phyloP scores from a whole-genome alignment of 2,329 filamentous ascomycete genomes.

The Trichoderma gracile region DNA sequence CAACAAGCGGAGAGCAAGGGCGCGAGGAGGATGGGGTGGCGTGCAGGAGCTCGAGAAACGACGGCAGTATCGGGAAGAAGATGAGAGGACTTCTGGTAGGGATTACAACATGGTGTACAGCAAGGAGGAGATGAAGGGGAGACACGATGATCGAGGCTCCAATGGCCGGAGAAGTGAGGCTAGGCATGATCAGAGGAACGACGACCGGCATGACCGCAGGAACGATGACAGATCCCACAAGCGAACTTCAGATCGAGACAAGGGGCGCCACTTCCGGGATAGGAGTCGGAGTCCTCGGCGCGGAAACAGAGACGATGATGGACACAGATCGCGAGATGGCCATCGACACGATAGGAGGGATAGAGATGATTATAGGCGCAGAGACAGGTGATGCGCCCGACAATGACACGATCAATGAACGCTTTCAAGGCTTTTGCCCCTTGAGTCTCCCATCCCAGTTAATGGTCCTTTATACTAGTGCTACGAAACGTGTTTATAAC shows the following conservation, averaged over 20 bases:
- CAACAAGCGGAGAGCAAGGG: slow-evolving; percentile 65
- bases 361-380: slow-evolving; percentile 54
- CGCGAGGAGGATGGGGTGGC: slow-evolving; percentile 82
- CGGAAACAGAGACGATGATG: slow-evolving; percentile 39
- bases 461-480: too few relatives aligned
- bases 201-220: slow-evolving; percentile 29
- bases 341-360: slow-evolving; percentile 36
- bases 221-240: slow-evolving; percentile 13
- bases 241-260: neutral
- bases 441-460: too few relatives aligned
- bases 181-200: slow-evolving; percentile 9
- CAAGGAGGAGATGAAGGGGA: slow-evolving; percentile 63
- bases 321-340: slow-evolving; percentile 29
- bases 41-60: slow-evolving; percentile 86
- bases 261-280: slow-evolving; percentile 36
- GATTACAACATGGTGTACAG: slow-evolving; percentile 82
- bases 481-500: too few relatives aligned
- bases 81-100: slow-evolving; percentile 46
- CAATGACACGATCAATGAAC: neutral
- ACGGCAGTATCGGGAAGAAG: slow-evolving; percentile 79
- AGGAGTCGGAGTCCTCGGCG: slow-evolving; percentile 46
- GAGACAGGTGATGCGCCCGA: slow-evolving; percentile 5
- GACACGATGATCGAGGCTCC: slow-evolving; percentile 36
- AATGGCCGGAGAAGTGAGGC: slow-evolving; percentile 27
- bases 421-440: too few relatives aligned